Conservation (phyloP, 1,139 yeast species). For the Pichia sp. region DNA sequence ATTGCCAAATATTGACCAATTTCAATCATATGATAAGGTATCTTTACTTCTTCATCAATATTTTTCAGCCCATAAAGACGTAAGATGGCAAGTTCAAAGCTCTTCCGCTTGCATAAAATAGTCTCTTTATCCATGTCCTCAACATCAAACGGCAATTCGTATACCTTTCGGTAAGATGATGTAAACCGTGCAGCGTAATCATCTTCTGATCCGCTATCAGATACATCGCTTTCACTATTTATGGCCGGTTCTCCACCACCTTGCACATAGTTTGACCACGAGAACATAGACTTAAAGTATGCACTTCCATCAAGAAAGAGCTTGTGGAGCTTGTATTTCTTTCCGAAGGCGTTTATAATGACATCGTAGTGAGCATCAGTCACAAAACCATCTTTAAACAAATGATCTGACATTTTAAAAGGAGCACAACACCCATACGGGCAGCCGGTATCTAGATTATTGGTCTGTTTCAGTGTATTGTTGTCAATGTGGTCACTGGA, state of each 20-base stretch:
- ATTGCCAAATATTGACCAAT: constrained; percentile 43
- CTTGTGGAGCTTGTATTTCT: constrained; percentile 36
- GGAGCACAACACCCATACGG: constrained; percentile 13
- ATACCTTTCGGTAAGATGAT: constrained; percentile 7
- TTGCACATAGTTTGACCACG: constrained; percentile 36
- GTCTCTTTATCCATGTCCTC: constrained; percentile 9
- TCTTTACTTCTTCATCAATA: constrained; percentile 26
- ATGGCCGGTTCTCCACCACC: too few relatives aligned
- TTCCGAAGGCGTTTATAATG: constrained; percentile 37
- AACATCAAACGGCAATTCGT: constrained; percentile 35
- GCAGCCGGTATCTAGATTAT: too few relatives aligned
- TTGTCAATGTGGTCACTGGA: too few relatives aligned
- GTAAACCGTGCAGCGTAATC: not conserved
- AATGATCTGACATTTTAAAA: constrained; percentile 5
- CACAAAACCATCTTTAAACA: constrained; percentile 33
- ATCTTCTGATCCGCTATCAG: constrained; percentile 1
- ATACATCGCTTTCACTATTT: not conserved
- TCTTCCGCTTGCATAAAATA: constrained; percentile 26
- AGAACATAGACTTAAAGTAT: constrained; percentile 39
- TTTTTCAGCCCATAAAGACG: constrained; percentile 38
- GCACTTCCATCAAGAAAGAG: constrained; percentile 39
- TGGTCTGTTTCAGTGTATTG: not conserved
- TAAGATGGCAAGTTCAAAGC: constrained; percentile 39
- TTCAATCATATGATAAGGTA: constrained; percentile 33
- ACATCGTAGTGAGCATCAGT: constrained; percentile 45